Percentiles rank a stretch among this genome's conserved stretches.
These are phyloP conservation scores for Brachypodium distachyon DNA, from an alignment of 202 grass and related monocot species.

Conservation along the genomic window DNA sequence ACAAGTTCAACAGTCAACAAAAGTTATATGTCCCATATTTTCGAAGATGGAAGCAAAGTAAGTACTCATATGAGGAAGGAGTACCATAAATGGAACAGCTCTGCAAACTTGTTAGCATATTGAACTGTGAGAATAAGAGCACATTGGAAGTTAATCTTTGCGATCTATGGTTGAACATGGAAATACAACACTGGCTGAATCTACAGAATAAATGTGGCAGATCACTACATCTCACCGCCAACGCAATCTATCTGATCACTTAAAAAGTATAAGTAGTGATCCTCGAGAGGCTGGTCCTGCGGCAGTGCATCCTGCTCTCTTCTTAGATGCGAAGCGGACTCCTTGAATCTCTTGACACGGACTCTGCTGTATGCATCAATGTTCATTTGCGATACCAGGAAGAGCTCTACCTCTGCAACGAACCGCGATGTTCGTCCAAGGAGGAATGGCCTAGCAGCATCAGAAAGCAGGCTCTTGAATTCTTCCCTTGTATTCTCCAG, in stretches of 20 bases:
- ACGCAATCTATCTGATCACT: slow-evolving; percentile 25
- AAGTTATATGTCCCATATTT: too few relatives aligned
- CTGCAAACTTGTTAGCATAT: background rate
- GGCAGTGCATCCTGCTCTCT: slow-evolving; percentile 22
- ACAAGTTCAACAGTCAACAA: too few relatives aligned
- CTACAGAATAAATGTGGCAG: background rate
- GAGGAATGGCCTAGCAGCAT: slow-evolving; percentile 72
- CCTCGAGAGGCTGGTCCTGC: slow-evolving; percentile 39
- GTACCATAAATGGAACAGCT: background rate
- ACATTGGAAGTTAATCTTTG: background rate
- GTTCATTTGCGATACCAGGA: slow-evolving; percentile 68
- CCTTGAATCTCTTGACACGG: slow-evolving; percentile 32
- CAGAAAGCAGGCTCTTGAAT: slow-evolving; percentile 50
- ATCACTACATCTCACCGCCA: slow-evolving; percentile 26
- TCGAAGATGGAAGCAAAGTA: too few relatives aligned
- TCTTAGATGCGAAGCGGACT: slow-evolving; percentile 17
- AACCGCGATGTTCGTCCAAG: slow-evolving; percentile 47
- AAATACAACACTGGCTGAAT: background rate
- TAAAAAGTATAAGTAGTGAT: slow-evolving; percentile 30
- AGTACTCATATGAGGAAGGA: background rate
- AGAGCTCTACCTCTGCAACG: slow-evolving; percentile 61
- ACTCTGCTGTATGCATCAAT: slow-evolving; percentile 66
- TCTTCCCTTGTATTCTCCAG: slow-evolving; percentile 46
- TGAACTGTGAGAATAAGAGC: background rate
- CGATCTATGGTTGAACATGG: background rate